Conservation (phyloP, 192 early-diverging fungal genomes). For the Dimargaris cristalligena region DNA sequence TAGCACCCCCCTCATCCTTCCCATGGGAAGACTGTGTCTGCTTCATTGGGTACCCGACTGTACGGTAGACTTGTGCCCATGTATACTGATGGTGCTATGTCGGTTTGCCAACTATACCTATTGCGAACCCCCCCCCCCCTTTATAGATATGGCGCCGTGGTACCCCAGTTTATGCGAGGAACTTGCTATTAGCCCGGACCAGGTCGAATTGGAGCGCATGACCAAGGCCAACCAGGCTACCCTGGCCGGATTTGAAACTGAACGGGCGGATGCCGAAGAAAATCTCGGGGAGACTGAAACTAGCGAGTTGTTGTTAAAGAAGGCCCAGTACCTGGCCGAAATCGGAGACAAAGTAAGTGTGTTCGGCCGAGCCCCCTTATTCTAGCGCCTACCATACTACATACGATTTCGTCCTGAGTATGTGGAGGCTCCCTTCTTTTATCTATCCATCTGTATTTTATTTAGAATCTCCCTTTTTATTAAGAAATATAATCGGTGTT, state of each 20-base stretch:
- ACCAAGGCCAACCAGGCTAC: constrained; percentile 56
- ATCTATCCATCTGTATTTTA: no score
- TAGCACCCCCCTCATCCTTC: not conserved
- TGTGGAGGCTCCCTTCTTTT: no score
- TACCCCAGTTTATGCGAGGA: constrained; percentile 46
- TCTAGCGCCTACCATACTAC: no score
- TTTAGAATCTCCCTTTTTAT: no score
- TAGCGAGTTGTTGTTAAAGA: constrained; percentile 68
- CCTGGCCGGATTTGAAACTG: constrained; percentile 63
- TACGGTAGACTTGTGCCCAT: not conserved
- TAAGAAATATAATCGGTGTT: no score
- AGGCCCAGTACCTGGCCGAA: constrained; percentile 77
- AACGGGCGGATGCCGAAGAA: constrained; percentile 74
- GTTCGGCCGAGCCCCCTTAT: not conserved
- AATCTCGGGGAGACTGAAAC: constrained; percentile 91
- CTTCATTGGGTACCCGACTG: not conserved
- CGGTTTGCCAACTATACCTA: not conserved
- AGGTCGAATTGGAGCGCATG: constrained; percentile 30
- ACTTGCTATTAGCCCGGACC: constrained; percentile 39
- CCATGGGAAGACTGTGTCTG: not conserved
- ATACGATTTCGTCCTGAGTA: constrained; percentile 6
- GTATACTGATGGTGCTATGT: not conserved
- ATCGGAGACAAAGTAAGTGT: constrained; percentile 78
- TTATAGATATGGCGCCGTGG: constrained; percentile 78
- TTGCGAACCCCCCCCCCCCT: not conserved